Base-by-base conservation (phyloP, 2,329 filamentous ascomycete genomes). In the Trichoderma sp. region DNA sequence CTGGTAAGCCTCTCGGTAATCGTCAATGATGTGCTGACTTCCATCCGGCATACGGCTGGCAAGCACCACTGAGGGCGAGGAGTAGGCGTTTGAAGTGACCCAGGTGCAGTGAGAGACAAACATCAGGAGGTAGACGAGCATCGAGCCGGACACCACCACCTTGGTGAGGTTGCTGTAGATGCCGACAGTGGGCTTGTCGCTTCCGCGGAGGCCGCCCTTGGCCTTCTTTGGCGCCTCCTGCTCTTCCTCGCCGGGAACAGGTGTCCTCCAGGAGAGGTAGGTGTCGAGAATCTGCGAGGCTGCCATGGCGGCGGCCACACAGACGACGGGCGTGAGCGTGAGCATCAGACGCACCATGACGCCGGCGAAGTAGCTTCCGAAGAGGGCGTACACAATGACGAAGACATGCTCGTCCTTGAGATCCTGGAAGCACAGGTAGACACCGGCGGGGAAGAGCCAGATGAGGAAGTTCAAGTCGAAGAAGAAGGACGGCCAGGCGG, bases 271-370 rank as follows among this genome's bases (percentile, higher is more conserved):
- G 55, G 87, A 83, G 65, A 97, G 80, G 78, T 95, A 99, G 15
- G 88, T 91, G 77, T 98, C 94, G 58, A 99, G 83, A 62, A 99
- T 90, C 70, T 90, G 87, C 19, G 95, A 98, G 48, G 93, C 81
- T 17, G 92, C 92, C 73, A 99, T 87, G 51, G 94, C 95, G 63
- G 94, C 92, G 48, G 95, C 90, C 70, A 97, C 92, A 78, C 95
- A 99, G 58, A 99, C 95, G 70, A 99, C 90, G 1, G 95, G 95
- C 1, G 95, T 99, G 71, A 99, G 82, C 0, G 95, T 99, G 68
- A 99, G 86, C 95, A 99, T 99, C 73, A 99, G 83, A 80, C 95
- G 93, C 67, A 99, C 95, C 95, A 99, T 99, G 80, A 99, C 96
- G 76, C 95, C 95, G 26, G 96, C 92, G 74, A 99, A 99, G 83